phyloP scores from a whole-genome alignment of 768 basidiomycete genomes.

The Phylloporus sp. region DNA sequence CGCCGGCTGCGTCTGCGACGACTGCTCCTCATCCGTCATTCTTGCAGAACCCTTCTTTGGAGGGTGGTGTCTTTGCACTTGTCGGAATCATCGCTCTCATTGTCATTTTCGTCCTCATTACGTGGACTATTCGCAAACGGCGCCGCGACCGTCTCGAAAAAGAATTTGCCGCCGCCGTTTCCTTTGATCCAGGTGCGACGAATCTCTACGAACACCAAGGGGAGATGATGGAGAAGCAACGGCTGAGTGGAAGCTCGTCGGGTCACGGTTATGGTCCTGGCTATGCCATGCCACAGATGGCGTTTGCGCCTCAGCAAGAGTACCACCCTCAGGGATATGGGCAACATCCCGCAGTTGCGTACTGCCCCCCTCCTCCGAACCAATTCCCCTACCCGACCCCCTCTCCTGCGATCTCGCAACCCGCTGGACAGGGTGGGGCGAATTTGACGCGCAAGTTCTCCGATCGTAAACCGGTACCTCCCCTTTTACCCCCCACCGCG shows the following conservation, averaged over 20 bases:
- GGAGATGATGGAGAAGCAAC: conserved; percentile 16
- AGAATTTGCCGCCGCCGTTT: conserved; percentile 42
- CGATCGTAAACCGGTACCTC: conserved; percentile 33
- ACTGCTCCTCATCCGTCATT: conserved; percentile 38
- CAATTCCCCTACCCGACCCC: conserved; percentile 10
- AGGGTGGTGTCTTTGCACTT: conserved; percentile 53
- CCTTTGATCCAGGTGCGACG: conserved; percentile 44
- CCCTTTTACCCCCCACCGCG: conserved; percentile 18
- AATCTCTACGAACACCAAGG: conserved; percentile 26
- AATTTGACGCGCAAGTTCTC: conserved; percentile 34
- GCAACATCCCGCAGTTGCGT: conserved; percentile 13
- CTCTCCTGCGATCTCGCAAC: conserved; percentile 9
- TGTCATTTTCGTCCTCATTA: conserved; percentile 41
- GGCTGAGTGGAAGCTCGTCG: conserved; percentile 24
- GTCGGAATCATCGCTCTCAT: conserved; percentile 47
- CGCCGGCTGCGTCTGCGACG: conserved; percentile 25
- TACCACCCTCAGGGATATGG: conserved; percentile 22
- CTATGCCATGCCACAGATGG: conserved; percentile 10
- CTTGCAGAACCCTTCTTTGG: conserved; percentile 62
- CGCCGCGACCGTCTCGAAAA: conserved; percentile 37
- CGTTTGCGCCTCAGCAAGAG: conserved; percentile 19
- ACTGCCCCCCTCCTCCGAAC: conserved; percentile 5
- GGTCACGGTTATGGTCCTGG: conserved; percentile 23
- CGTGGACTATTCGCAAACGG: conserved; percentile 48
- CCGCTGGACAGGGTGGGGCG: conserved; percentile 23